Base-by-base conservation (phyloP, 1,284 basidiomycete species). In the Malassezia obtusa region DNA sequence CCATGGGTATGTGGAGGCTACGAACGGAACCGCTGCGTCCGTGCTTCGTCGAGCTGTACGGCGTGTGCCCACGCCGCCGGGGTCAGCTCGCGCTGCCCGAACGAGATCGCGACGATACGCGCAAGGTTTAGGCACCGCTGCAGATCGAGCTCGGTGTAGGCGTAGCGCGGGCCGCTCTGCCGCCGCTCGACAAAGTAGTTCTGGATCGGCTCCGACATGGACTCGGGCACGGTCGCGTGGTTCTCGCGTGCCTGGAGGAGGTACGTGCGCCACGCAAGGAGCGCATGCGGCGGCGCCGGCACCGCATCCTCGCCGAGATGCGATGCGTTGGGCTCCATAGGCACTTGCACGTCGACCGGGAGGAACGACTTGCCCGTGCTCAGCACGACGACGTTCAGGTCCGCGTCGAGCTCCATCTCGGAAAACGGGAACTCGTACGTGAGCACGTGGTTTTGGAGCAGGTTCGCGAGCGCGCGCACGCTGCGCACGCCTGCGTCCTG, bases 391-490 rank as follows among this genome's bases (percentile, higher is more conserved):
- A 84, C 80, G 35, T 75, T 77, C 19, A 87, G 76, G 62, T 89
- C 86, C 1, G 85, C 87, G 25, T 83, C 79, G 65, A 90, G 87
- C 11, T 81, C 77, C 67, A 85, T 88, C 25, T 71, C 69, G 63
- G 82, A 85, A 74, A 81, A 90, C 0, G 88, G 87, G 72, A 89
- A 90, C 28, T 79, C 75, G 69, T 89, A 90, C 11, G 82, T 77
- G n/a, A 89, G 75, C 2, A 81, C 83, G 65, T 88, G 87, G 14
- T 77, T 76, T 36, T 77, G 77, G 67, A 89, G 81, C 52, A 82
- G 79, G 44, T 83, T 80, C 57, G 87, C 84, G n/a, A 85, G 74
- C 0, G 82, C 79, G 38, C 77, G 80, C 30, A 89, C 74, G 63
- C 88, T 90, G 54, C 76, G 71, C 4, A 89, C 68, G 22, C 57